phyloP scores from a whole-genome alignment of 257 asterid species.

The Craterostigma plantagineum region DNA sequence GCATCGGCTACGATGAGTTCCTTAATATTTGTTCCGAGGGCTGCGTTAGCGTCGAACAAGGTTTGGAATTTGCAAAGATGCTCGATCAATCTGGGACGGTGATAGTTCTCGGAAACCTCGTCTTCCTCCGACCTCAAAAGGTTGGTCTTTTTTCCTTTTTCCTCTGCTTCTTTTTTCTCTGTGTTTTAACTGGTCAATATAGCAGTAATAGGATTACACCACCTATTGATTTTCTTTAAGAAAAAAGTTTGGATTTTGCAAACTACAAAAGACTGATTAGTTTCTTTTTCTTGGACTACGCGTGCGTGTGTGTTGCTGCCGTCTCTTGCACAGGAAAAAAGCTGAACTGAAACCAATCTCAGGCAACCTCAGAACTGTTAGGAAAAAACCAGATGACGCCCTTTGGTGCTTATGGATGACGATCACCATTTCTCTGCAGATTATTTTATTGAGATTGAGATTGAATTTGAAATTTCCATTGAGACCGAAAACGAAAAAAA shows the following conservation, averaged over 20 bases:
- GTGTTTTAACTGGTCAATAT: neutral
- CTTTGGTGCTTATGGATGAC: conserved; percentile 17
- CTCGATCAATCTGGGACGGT: conserved; percentile 55
- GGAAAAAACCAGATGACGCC: conserved; percentile 34
- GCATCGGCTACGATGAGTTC: conserved; percentile 22
- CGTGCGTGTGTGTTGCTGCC: conserved; percentile 28
- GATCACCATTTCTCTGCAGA: conserved; percentile 8
- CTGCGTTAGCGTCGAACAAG: conserved; percentile 19
- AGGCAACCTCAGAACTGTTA: conserved; percentile 22
- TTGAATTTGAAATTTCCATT: neutral
- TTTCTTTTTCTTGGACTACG: conserved; percentile 14
- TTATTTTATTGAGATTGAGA: neutral
- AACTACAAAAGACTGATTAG: conserved; percentile 40
- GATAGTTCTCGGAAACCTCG: conserved; percentile 37
- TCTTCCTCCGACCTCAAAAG: conserved; percentile 41
- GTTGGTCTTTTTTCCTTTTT: conserved; percentile 17
- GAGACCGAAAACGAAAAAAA: neutral
- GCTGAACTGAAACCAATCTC: conserved; percentile 31
- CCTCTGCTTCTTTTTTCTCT: neutral
- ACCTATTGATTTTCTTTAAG: neutral
- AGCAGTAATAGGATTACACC: neutral
- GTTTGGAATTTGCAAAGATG: conserved; percentile 26
- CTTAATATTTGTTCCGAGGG: conserved; percentile 26
- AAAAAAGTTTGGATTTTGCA: conserved; percentile 6
- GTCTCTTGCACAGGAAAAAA: conserved; percentile 59